Percentiles rank a stretch among this genome's conserved stretches.
These are phyloP conservation scores for Plasmodium blacklocki DNA, from an alignment of 169 alveolate species.

Conservation along the genomic window DNA sequence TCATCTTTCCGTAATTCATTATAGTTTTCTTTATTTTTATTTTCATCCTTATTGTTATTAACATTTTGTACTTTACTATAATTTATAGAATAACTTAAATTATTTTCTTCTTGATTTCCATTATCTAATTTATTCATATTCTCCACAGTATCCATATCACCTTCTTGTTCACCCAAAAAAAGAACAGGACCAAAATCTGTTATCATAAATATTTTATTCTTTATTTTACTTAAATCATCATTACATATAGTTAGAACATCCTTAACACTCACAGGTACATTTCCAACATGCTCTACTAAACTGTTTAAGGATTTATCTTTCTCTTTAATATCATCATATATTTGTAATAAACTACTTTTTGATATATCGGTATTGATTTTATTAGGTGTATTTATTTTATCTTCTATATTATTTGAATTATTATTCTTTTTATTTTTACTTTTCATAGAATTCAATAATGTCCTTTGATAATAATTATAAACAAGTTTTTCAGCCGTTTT, in stretches of 20 bases:
- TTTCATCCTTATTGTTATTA: not conserved
- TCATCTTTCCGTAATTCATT: not conserved
- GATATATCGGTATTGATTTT: too few relatives aligned
- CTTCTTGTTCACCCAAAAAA: not conserved
- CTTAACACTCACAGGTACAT: slow-evolving; percentile 19
- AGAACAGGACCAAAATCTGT: slow-evolving; percentile 10
- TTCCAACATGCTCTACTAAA: slow-evolving; percentile 43
- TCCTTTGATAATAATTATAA: slow-evolving; percentile 62
- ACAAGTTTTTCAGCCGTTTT: slow-evolving; percentile 69
- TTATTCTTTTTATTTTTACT: slow-evolving; percentile 5
- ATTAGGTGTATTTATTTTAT: not conserved
- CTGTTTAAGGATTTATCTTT: slow-evolving; percentile 7
- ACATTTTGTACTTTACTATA: not conserved
- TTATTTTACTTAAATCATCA: slow-evolving; percentile 43
- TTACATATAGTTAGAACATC: slow-evolving; percentile 28
- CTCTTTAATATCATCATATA: slow-evolving; percentile 26
- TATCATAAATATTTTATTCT: slow-evolving; percentile 29
- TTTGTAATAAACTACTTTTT: slow-evolving; percentile 5
- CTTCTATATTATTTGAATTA: not conserved
- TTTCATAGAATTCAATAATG: slow-evolving; percentile 36
- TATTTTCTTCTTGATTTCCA: not conserved
- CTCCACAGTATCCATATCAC: not conserved
- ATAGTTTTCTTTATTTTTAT: not conserved
- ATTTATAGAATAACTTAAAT: too few relatives aligned
- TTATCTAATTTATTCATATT: slow-evolving; percentile 1